Base-by-base conservation (phyloP, 116 monocot genomes). In the Trichopus zeylanicus region DNA sequence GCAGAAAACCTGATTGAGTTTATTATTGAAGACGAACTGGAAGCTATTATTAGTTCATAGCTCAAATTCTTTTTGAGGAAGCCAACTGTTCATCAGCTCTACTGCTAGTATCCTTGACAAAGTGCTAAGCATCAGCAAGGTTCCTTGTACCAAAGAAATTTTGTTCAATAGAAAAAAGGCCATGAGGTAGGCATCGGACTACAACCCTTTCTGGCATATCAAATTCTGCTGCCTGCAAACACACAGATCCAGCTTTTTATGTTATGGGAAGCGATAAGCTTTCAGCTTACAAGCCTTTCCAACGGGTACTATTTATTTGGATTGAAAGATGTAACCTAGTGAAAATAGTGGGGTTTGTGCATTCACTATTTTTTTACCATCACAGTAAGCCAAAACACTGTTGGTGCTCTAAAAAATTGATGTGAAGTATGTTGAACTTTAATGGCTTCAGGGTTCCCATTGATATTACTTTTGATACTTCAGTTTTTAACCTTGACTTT, bases 1-100 rank as follows among this genome's bases (percentile, higher is more conserved):
- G 78, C 83, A 28, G 83, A 86, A 53, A 94, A 86, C 70, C 85
- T 73, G 20, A 12, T 76, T 5, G 77, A 79, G 23, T 64, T 55
- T 0, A 72, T 70, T 20, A 31, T 69, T 8, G 62, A 48, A 7
- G 53, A 70, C 22, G 74, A 67, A 55, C 39, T 16, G 34, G 49
- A 23, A 35, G 48, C 2, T 29, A 19, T 10, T 48, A 30, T 13
- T 28, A 26, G 7, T 61, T 34, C 51, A 6, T 5, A 21, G 19
- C 4, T n/a, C 42, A 42, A 2, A 0, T 42, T n/a, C 13, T 42
- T 16, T 16, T 13, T n/a, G 13, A 42, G 42, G n/a, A n/a, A n/a
- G n/a, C n/a, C n/a, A n/a, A n/a, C 42, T 16, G 13, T 0, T 42
- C 42, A 42, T 42, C 13, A 42, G 42, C 42, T 42, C 13, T 13